Percentiles rank a stretch among this genome's conserved stretches.
These are phyloP conservation scores for Lentinus tigrinus DNA, from an alignment of 768 basidiomycete species.

Conservation along the genomic window DNA sequence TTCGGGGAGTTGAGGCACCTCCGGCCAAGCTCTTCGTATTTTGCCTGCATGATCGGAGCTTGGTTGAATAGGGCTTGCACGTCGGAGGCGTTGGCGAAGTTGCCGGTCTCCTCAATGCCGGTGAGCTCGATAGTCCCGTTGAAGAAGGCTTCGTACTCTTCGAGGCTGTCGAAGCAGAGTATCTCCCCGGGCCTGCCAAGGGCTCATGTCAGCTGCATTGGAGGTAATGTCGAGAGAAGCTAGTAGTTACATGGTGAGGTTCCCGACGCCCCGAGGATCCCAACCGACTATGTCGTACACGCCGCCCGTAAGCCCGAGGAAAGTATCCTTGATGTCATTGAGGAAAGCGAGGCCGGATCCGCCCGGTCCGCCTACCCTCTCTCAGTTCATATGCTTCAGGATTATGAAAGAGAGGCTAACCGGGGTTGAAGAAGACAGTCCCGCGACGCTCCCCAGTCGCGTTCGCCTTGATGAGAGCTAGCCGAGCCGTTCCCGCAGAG, in stretches of 20 bases:
- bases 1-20: neutral
- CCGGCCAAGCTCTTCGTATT: neutral
- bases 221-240: neutral
- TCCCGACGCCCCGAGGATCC: conserved; percentile 1
- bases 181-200: neutral
- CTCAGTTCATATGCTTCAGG: neutral
- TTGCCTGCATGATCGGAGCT: neutral
- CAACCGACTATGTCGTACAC: conserved; percentile 2
- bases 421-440: conserved; percentile 3
- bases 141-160: neutral
- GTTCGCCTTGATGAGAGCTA: neutral
- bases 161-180: conserved; percentile 1
- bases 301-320: neutral
- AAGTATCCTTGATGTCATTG: neutral
- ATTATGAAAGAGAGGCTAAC: neutral
- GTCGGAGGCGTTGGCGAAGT: conserved; percentile 1
- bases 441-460: neutral
- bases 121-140: neutral
- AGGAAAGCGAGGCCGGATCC: neutral
- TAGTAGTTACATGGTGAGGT: neutral
- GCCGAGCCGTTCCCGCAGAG: neutral
- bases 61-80: neutral
- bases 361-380: neutral
- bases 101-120: neutral
- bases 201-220: neutral